Conservation (phyloP, 73 alveolate species). For the Paramecium caudatum region DNA sequence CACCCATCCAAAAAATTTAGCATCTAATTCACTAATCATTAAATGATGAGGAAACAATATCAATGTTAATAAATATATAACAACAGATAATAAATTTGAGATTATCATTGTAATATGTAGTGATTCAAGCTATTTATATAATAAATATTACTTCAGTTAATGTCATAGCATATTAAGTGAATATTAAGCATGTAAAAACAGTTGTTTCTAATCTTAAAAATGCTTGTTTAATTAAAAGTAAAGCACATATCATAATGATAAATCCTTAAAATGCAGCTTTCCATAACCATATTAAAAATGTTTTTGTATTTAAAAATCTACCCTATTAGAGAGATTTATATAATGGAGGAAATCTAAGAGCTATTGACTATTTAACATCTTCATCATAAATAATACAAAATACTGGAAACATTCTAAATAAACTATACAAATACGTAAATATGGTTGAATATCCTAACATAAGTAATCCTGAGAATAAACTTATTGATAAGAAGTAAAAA, state of each 20-base stretch:
- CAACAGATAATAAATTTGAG: constrained; percentile 52
- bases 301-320: constrained; percentile 88
- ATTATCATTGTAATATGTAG: constrained; percentile 71
- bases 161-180: constrained; percentile 71
- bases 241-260: constrained; percentile 89
- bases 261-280: constrained; percentile 91
- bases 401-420: constrained; percentile 85
- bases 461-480: constrained; percentile 79
- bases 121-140: constrained; percentile 59
- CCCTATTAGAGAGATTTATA: constrained; percentile 94
- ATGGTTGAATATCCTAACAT: constrained; percentile 92
- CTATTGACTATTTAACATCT: constrained; percentile 79
- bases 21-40: constrained; percentile 45
- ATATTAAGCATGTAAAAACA: constrained; percentile 92
- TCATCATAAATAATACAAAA: constrained; percentile 88
- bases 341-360: constrained; percentile 88
- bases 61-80: constrained; percentile 35
- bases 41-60: constrained; percentile 12
- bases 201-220: constrained; percentile 91
- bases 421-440: constrained; percentile 79
- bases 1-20: constrained; percentile 67
- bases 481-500: constrained; percentile 82
- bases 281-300: constrained; percentile 93
- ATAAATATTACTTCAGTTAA: constrained; percentile 53
- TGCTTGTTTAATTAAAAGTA: constrained; percentile 86